These are phyloP conservation scores for Castanospermum australe DNA, from an alignment of 306 rosid species.

Conservation along the genomic window DNA sequence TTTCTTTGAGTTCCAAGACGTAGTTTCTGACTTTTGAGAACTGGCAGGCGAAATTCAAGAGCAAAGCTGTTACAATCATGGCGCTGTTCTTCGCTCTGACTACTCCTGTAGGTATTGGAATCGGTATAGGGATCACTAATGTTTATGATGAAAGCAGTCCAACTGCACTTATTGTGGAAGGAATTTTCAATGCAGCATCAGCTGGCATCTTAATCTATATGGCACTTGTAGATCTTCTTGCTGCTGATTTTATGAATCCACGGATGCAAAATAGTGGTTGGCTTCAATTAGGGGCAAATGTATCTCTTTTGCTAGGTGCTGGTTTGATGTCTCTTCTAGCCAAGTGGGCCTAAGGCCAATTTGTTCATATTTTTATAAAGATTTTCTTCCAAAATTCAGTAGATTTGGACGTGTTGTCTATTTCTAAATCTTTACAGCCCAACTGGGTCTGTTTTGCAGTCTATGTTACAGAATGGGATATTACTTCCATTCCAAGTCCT, in stretches of 20 bases:
- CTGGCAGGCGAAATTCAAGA: slow-evolving; percentile 48
- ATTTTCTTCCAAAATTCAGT: no score
- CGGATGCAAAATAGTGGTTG: slow-evolving; percentile 28
- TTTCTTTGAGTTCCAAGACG: no score
- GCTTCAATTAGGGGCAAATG: slow-evolving; percentile 6
- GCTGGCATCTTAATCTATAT: slow-evolving; percentile 65
- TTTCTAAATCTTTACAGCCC: no score
- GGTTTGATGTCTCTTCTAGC: slow-evolving; percentile 40
- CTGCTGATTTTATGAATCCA: slow-evolving; percentile 35
- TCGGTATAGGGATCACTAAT: slow-evolving; percentile 47
- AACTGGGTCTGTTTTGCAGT: no score
- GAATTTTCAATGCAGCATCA: slow-evolving; percentile 54
- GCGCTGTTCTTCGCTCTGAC: slow-evolving; percentile 55
- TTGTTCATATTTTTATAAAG: no score
- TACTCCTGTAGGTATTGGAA: slow-evolving; percentile 55
- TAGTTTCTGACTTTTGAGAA: neutral
- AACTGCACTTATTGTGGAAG: slow-evolving; percentile 54
- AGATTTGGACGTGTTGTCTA: neutral
- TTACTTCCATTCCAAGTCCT: no score
- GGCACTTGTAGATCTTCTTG: slow-evolving; percentile 53
- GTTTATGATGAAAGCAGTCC: slow-evolving; percentile 46
- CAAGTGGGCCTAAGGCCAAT: slow-evolving; percentile 37
- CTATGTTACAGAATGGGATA: no score
- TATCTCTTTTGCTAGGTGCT: slow-evolving; percentile 32
- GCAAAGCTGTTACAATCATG: slow-evolving; percentile 29